Base-by-base conservation (phyloP, 2,329 filamentous ascomycete genomes). In the Myriosclerotinia curreyana region DNA sequence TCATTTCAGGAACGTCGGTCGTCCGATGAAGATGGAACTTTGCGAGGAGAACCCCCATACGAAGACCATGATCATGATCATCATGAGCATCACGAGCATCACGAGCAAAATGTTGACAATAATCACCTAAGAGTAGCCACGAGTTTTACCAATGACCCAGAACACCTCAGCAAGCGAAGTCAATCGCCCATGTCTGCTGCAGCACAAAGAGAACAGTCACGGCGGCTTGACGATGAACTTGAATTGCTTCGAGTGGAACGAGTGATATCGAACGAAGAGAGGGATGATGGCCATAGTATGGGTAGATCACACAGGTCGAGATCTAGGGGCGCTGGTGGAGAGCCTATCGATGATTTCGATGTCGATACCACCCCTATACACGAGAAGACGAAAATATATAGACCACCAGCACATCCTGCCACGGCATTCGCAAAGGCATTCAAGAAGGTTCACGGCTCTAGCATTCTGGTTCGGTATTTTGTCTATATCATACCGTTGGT, bases 401-500 rank as follows among this genome's bases (percentile, higher is more conserved):
- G 83, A 69, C 86, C 87, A 0, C 83, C 86, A 0, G 82, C 85
- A 68, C 81, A 87, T 66, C 86, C 86, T 2, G 80, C 80, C 14
- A 89, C 82, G 14, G 83, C 77, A 17, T 75, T 90, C 34, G 86
- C 86, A 52, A 85, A 83, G 66, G 81, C 88, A 65, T 82, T 91
- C 73, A 89, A 88, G 72, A 81, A 79, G 72, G 74, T 87, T 64
- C 89, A 87, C 74, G 80, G 81, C 65, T 90, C 84, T 2, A 88
- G 83, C 69, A 86, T 85, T 69, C 74, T 90, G 42, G 75, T 91
- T 56, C 82, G 89, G 53, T 92, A 90, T 72, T 82, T 91, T 70
- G 84, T 85, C 28, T 92, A 92, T 73, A 89, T 91, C 69, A 77
- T 82, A 1, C 89, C 89, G 0, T 64, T 91, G 14, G 82, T 85